Evolutionary conservation across 73 alveolate genomes (phyloP), one percentile per base, ranked within the genome.

Genomic region (Blepharisma japonicum): DNA sequence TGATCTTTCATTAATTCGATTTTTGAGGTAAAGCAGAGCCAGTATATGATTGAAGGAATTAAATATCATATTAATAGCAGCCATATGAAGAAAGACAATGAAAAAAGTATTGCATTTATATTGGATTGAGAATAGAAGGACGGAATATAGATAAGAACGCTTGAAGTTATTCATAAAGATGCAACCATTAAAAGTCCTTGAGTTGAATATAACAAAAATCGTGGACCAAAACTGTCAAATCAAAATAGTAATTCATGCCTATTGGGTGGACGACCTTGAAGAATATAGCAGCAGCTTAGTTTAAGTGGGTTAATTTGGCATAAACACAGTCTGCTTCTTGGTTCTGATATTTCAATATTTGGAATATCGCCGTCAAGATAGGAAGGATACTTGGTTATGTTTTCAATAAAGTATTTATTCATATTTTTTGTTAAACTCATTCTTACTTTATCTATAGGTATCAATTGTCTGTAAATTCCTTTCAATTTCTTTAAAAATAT

Each of bases 1-100:
- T 39, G 39, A 25, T 61, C 74, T 61, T 61, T 61, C 74, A 61
- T 61, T 25, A 61, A 61, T 39, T 61, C 74, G 47, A 61, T 25
- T 61, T 61, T 61, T 8, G 49, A 2, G 50, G 46, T 25, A 1
- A 61, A 25, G 47, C 1, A 0, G 2, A 61, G 23, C 18, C 23
- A 18, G 5, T 14, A n/a, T 20, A 61, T 8, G 18, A 61, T 8
- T 25, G 14, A 14, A 8, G 74, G 74, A 5, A 61, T 18, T 14
- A 61, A 25, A 25, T 61, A 61, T 14, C 14, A 61, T 18, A n/a
- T 39, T 8, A 9, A 14, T 25, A 61, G n/a, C 18, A 61, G 74
- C 74, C 74, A 61, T 0, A 61, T 25, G 2, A 25, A n/a, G 39
- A 61, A 14, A 61, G 49, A n/a, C 18, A 61, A 25, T 61, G 23